Evolutionary conservation across 257 asterid genomes (phyloP).

Genomic region (Perilla frutescens): DNA sequence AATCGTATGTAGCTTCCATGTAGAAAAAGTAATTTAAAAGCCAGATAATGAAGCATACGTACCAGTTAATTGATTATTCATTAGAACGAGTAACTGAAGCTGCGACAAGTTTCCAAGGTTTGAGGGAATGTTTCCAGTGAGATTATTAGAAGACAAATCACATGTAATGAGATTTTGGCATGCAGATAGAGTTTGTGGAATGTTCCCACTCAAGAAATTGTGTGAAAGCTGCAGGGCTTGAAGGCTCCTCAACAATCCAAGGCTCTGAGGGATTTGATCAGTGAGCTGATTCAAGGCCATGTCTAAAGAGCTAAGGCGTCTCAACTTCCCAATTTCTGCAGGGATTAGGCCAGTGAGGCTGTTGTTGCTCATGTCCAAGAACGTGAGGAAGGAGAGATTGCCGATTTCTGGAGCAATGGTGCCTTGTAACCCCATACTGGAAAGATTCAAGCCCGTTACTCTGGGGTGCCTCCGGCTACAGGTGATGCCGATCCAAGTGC

Average conservation of each 20-base stretch:
- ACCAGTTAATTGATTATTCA: background rate
- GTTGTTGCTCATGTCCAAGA: conserved; percentile 1
- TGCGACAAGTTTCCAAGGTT: background rate
- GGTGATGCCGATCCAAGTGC: conserved; percentile 29
- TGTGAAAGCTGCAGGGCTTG: background rate
- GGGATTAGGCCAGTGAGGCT: background rate
- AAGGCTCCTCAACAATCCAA: background rate
- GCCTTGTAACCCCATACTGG: background rate
- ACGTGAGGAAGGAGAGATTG: conserved; percentile 6
- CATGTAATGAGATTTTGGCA: background rate
- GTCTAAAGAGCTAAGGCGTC: background rate
- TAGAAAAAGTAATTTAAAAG: too few species aligned
- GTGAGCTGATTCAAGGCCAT: background rate
- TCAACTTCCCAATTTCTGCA: background rate
- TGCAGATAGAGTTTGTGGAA: background rate
- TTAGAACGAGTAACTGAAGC: background rate
- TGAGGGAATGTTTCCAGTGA: conserved; percentile 12
- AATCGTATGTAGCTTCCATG: too few species aligned
- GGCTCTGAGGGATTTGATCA: background rate
- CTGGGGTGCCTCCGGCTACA: conserved; percentile 17
- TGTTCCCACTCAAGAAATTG: background rate
- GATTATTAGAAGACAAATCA: background rate
- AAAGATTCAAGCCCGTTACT: background rate
- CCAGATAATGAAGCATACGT: background rate
- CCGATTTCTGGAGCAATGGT: conserved; percentile 7